Percentiles rank a stretch among this genome's conserved stretches.
Conservation (phyloP, 257 asterid species). For the Asclepias syriaca region DNA sequence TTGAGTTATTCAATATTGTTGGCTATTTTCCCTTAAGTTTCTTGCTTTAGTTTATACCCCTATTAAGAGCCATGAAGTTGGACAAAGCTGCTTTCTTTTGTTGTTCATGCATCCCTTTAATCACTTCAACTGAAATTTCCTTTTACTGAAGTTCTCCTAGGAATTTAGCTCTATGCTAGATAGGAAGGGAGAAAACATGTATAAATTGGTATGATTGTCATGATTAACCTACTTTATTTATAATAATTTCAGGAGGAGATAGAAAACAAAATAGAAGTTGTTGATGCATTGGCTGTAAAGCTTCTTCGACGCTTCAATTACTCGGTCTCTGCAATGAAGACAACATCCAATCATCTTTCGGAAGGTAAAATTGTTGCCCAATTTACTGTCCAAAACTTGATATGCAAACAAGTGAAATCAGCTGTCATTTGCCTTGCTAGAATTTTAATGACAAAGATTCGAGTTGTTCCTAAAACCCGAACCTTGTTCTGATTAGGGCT, state of each 20-base stretch:
- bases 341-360: slow-evolving; percentile 76
- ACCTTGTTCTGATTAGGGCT: neutral
- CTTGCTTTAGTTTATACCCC: neutral
- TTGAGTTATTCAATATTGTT: neutral
- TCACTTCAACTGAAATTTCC: too few relatives aligned
- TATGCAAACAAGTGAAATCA: neutral
- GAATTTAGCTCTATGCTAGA: neutral
- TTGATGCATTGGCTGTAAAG: slow-evolving; percentile 86
- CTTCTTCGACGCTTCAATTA: slow-evolving; percentile 88
- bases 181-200: neutral
- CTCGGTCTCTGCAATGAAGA: slow-evolving; percentile 80
- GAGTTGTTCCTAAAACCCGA: neutral
- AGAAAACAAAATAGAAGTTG: slow-evolving; percentile 92
- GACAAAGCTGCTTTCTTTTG: slow-evolving; percentile 6
- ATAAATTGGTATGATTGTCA: neutral
- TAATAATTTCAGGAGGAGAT: slow-evolving; percentile 63
- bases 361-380: slow-evolving; percentile 48
- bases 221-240: slow-evolving; percentile 9
- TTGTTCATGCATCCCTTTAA: slow-evolving; percentile 49
- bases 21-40: neutral
- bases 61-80: neutral
- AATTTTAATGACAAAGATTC: neutral
- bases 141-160: neutral
- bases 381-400: neutral
- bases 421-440: too few relatives aligned